Conservation (phyloP, 1,139 yeast genomes). For the Candida neerlandica region DNA sequence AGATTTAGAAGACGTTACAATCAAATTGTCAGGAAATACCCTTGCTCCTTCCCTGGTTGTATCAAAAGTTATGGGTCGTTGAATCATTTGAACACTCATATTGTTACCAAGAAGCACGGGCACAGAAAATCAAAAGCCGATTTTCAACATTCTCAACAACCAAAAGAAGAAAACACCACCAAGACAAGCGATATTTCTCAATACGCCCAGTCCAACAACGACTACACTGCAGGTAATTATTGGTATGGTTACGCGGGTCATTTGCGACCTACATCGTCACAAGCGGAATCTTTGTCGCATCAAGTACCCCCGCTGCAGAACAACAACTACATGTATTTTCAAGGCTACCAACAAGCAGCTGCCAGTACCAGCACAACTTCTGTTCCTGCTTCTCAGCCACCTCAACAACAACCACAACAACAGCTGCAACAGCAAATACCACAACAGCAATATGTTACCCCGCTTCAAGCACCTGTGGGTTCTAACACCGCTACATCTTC, state of each 20-base stretch:
- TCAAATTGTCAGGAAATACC: constrained; percentile 69
- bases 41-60: constrained; percentile 63
- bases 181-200: not conserved
- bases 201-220: constrained; percentile 7
- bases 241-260: constrained; percentile 20
- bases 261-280: constrained; percentile 12
- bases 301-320: constrained; percentile 4
- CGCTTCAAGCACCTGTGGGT: constrained; percentile 3
- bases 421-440: constrained; percentile 3
- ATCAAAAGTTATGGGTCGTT: constrained; percentile 74
- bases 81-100: constrained; percentile 78
- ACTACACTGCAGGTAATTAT: constrained; percentile 17
- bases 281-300: constrained; percentile 3
- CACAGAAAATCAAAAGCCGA: constrained; percentile 69
- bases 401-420: not conserved
- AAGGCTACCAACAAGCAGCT: constrained; percentile 8
- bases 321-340: constrained; percentile 12
- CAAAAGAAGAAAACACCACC: constrained; percentile 9
- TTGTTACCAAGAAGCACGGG: constrained; percentile 73
- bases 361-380: not conserved
- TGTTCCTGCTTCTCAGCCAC: not conserved
- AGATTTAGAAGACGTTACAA: constrained; percentile 69
- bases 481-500: constrained; percentile 5
- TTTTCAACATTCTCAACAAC: constrained; percentile 38
- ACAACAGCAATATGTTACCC: not conserved